A percentile compares a stretch with the other conserved stretches of the same genome.
These are phyloP conservation scores for Apiospora aurea DNA, from an alignment of 2,329 filamentous ascomycete genomes.

Conservation along the genomic window DNA sequence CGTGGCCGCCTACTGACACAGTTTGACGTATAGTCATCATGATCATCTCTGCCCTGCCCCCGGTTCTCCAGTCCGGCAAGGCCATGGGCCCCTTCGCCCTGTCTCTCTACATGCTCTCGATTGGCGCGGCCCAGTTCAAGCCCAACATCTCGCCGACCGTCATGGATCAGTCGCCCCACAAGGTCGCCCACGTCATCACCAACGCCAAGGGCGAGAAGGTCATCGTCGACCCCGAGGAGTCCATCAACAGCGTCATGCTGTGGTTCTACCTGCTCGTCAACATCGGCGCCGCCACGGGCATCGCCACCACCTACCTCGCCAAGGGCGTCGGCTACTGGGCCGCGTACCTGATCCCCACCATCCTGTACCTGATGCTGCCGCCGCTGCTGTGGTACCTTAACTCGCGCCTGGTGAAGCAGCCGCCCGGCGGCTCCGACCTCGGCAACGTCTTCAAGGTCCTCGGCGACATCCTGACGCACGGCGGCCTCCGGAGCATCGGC, in stretches of 20 bases:
- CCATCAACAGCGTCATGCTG: constrained; percentile 72
- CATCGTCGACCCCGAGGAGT: constrained; percentile 74
- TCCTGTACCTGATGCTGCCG: constrained; percentile 44
- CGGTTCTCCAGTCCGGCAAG: constrained; percentile 67
- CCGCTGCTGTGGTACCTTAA: constrained; percentile 52
- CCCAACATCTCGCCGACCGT: constrained; percentile 73
- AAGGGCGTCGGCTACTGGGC: constrained; percentile 63
- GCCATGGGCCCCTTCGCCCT: constrained; percentile 21
- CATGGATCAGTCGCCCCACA: constrained; percentile 53
- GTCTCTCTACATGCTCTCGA: constrained; percentile 18
- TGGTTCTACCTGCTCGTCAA: constrained; percentile 62
- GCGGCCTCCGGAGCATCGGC: constrained; percentile 47
- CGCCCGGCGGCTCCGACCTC: constrained; percentile 54
- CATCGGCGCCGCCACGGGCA: constrained; percentile 43
- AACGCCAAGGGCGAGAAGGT: constrained; percentile 65
- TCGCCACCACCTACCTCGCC: constrained; percentile 56
- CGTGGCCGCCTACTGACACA: not conserved
- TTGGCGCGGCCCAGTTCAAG: constrained; percentile 63
- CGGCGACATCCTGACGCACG: constrained; percentile 45
- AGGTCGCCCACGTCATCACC: constrained; percentile 17
- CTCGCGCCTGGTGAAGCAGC: constrained; percentile 50
- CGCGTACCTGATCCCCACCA: constrained; percentile 50
- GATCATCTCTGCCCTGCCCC: constrained; percentile 58
- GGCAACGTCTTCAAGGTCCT: constrained; percentile 52
- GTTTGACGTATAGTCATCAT: constrained; percentile 32